Percentiles rank a stretch among this genome's conserved stretches.
Evolutionary conservation across 176 grass and related monocot genomes (phyloP).

Genomic region (Musa beccarii): DNA sequence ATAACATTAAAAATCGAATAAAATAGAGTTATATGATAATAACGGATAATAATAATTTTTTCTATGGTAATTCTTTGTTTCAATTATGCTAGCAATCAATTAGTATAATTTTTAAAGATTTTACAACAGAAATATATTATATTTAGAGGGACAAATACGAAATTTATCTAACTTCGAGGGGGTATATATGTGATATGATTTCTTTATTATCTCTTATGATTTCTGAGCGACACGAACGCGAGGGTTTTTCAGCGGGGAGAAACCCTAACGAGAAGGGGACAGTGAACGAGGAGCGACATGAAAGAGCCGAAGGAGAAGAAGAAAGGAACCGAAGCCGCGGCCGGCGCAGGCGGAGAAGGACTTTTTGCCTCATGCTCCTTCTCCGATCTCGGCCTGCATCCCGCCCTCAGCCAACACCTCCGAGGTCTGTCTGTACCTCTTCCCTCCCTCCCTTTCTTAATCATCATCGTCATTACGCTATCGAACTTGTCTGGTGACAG

Average conservation of each 20-base stretch:
- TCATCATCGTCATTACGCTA: not conserved
- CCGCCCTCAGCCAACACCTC: slow-evolving; percentile 67
- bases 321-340: slow-evolving; percentile 9
- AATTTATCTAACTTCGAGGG: too few species aligned
- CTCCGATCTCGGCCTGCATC: slow-evolving; percentile 56
- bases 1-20: too few species aligned
- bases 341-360: not conserved
- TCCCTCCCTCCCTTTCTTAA: not conserved
- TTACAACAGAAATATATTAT: too few species aligned
- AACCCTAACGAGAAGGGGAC: not conserved
- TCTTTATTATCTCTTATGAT: too few species aligned
- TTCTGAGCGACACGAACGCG: too few species aligned
- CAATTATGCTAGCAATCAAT: too few species aligned
- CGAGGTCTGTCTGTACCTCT: slow-evolving; percentile 29
- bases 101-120: too few species aligned
- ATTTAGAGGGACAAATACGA: too few species aligned
- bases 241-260: not conserved
- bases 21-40: too few species aligned
- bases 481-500: slow-evolving; percentile 15
- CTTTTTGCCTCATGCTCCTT: slow-evolving; percentile 71
- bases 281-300: not conserved
- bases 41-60: too few species aligned
- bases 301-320: not conserved
- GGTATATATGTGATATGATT: too few species aligned
- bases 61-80: too few species aligned